Evolutionary conservation across 805 yeast species (phyloP), one percentile per base, ranked within the genome.

Genomic region (Candida corydali): DNA sequence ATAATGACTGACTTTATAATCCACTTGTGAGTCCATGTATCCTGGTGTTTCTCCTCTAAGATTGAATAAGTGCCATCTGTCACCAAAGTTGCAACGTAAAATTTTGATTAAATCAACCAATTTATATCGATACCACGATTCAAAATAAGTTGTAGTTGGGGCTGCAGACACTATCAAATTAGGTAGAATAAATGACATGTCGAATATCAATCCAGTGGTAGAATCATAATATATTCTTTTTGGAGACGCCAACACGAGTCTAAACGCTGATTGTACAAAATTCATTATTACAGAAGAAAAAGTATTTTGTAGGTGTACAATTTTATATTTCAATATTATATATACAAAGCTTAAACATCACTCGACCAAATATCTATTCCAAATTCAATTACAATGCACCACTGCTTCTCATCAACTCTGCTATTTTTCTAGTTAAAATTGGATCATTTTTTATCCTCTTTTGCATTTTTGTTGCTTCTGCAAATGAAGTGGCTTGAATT

Each of bases 381-480:
- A 15, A 14, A 24, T 3, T 47, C 16, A 3, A 15, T 20, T 44
- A 42, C 27, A 42, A 34, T 19, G 43, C 38, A 34, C 43, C 41
- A 28, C 32, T 43, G 46, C 52, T 57, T 50, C 57, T 57, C 65
- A 80, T 60, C 30, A 82, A 65, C 60, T 80, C 84, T 43, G 73
- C 71, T 46, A 84, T 76, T 62, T 79, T 82, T 25, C 66, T 65
- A 49, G 76, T 72, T 56, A 83, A 70, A 17, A 72, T 62, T 28
- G 86, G 86, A 55, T 84, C 93, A 36, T 72, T 63, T 63, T 73
- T 79, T 50, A 93, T 77, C 55, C 82, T 78, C 55, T 80, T 66
- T 72, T 93, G 98, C 67, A 88, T 78, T 61, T 84, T 85, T 34
- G 96, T 80, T 45, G 97, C 96, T 66, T 87, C 96, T 42, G 91